phyloP scores from a whole-genome alignment of 106 monocot genomes.

The Apostasia shenzhenica region DNA sequence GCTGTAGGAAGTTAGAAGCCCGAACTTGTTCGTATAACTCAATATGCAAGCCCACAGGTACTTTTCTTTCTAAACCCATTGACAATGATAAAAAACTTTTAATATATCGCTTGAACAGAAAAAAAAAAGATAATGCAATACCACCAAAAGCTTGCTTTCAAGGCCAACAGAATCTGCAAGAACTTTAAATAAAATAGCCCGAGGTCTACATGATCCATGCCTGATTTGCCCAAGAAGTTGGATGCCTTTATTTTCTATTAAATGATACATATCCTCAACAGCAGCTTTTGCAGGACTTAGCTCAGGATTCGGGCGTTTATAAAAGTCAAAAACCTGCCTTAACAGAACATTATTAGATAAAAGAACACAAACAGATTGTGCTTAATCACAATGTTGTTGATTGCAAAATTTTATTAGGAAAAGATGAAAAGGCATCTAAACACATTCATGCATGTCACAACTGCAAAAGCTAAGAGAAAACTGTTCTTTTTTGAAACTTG shows the following conservation, averaged over 20 bases:
- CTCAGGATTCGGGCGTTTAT: conserved; percentile 75
- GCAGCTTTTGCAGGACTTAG: conserved; percentile 72
- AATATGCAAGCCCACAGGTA: conserved; percentile 1
- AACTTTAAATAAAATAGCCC: conserved; percentile 96
- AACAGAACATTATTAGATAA: not conserved
- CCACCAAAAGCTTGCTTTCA: conserved; percentile 88
- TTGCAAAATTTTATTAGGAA: conserved; percentile 1
- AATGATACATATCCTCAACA: conserved; percentile 57
- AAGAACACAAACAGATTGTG: not conserved
- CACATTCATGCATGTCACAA: no score
- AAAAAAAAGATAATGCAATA: conserved; percentile 26
- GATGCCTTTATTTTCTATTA: conserved; percentile 63
- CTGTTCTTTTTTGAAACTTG: no score
- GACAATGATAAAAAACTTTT: not conserved
- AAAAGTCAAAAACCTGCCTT: conserved; percentile 81
- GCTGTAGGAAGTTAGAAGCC: not conserved
- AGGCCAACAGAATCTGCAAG: conserved; percentile 95
- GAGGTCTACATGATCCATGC: conserved; percentile 91
- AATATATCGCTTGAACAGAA: not conserved
- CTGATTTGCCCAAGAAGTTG: conserved; percentile 95
- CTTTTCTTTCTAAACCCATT: not conserved
- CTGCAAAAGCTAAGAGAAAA: no score
- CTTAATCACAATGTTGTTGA: not conserved
- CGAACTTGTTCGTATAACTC: not conserved
- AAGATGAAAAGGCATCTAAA: not conserved